Conservation (phyloP, 768 basidiomycete genomes). For the Strobilomyces dryophilus region DNA sequence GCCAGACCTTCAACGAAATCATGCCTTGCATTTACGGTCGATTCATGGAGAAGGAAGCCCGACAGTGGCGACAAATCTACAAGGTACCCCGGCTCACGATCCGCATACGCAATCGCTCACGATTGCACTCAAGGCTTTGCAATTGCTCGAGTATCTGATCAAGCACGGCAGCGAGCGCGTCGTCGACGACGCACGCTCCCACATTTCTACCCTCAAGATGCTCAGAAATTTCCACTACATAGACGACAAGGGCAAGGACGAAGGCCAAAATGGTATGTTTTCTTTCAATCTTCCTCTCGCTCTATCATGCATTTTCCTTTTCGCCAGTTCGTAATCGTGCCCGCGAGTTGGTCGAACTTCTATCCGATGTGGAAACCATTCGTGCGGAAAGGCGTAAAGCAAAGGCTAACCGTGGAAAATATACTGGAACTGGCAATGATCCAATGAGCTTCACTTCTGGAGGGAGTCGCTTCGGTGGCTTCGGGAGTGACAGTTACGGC, state of each 20-base stretch:
- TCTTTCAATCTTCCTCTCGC: neutral
- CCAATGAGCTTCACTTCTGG: conserved; percentile 59
- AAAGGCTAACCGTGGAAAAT: conserved; percentile 86
- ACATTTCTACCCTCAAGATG: conserved; percentile 96
- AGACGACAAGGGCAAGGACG: conserved; percentile 98
- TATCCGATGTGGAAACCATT: conserved; percentile 89
- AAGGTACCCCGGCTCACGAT: conserved; percentile 50
- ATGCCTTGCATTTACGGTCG: conserved; percentile 95
- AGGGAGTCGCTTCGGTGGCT: conserved; percentile 63
- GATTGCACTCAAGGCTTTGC: conserved; percentile 58
- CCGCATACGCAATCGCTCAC: neutral
- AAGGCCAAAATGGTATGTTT: conserved; percentile 90
- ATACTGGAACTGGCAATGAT: conserved; percentile 83
- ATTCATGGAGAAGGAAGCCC: conserved; percentile 98
- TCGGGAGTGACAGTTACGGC: conserved; percentile 52
- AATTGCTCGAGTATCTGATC: conserved; percentile 91
- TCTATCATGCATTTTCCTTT: neutral
- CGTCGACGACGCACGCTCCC: conserved; percentile 94
- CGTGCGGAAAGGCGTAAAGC: conserved; percentile 88
- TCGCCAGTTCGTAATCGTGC: conserved; percentile 87
- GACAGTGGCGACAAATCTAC: conserved; percentile 99
- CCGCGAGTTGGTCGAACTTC: conserved; percentile 86
- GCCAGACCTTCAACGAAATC: conserved; percentile 98
- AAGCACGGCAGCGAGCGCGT: conserved; percentile 98
- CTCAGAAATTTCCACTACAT: conserved; percentile 97